Percentiles rank a stretch among this genome's conserved stretches.
Evolutionary conservation across 306 rosid genomes (phyloP).

Genomic region (Cucurbita moschata): DNA sequence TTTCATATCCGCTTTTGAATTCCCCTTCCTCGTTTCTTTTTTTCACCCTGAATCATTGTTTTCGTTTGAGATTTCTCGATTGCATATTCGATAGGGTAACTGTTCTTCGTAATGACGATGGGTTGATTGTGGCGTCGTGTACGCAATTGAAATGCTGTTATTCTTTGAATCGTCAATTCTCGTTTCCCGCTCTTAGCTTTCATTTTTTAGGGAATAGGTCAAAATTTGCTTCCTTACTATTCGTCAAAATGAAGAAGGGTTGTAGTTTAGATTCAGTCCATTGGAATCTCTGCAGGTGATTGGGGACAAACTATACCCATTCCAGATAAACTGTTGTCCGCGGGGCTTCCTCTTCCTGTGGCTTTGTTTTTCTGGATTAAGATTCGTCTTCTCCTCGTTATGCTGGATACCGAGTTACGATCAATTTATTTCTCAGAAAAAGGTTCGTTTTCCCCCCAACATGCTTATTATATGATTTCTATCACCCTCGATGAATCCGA

Average conservation of each 20-base stretch:
- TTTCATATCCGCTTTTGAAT: background rate
- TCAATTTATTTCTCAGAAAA: slow-evolving; percentile 49
- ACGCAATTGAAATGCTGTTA: slow-evolving; percentile 27
- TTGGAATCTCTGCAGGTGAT: slow-evolving; percentile 26
- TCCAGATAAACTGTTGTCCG: background rate
- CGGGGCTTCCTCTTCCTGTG: background rate
- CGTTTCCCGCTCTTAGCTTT: background rate
- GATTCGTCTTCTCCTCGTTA: slow-evolving; percentile 38
- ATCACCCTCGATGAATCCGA: background rate
- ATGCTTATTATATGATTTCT: background rate
- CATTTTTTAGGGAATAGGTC: slow-evolving; percentile 45
- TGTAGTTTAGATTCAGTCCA: slow-evolving; percentile 43
- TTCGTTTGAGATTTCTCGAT: background rate
- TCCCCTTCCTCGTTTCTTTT: background rate
- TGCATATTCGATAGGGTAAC: slow-evolving; percentile 12
- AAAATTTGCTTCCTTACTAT: slow-evolving; percentile 57
- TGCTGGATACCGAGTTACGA: slow-evolving; percentile 73
- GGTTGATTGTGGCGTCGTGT: slow-evolving; percentile 48
- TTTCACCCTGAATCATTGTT: background rate
- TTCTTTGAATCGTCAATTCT: background rate
- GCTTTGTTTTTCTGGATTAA: slow-evolving; percentile 36
- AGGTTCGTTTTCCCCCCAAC: slow-evolving; percentile 24
- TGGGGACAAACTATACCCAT: background rate
- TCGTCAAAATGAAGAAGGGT: slow-evolving; percentile 49
- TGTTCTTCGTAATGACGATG: slow-evolving; percentile 75